phyloP scores from a whole-genome alignment of 345 rosid species.

The Syzygium aqueum region DNA sequence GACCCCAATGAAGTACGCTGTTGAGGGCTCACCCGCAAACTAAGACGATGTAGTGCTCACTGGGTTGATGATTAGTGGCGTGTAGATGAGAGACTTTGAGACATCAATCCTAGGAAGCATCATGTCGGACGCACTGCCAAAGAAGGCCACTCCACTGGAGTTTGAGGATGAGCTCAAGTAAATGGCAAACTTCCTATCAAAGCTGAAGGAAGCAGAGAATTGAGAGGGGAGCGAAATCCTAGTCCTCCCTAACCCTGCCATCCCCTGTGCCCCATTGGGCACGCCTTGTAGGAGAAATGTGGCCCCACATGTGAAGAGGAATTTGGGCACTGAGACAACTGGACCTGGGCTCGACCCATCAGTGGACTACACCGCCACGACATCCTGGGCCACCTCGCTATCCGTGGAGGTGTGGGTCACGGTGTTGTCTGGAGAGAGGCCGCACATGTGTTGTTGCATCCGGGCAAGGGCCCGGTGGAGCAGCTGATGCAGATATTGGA shows the following conservation, averaged over 20 bases:
- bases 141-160: constrained; percentile 16
- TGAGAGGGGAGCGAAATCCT: neutral
- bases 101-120: constrained; percentile 19
- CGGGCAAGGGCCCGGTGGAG: neutral
- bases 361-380: neutral
- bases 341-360: neutral
- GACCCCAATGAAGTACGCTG: constrained; percentile 27
- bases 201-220: neutral
- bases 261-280: neutral
- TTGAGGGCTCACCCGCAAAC: constrained; percentile 10
- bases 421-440: neutral
- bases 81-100: constrained; percentile 22
- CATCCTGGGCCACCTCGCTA: neutral
- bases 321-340: neutral
- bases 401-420: neutral
- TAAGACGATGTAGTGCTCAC: constrained; percentile 5
- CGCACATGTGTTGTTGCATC: neutral
- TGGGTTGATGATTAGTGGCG: constrained; percentile 25
- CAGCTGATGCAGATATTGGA: neutral
- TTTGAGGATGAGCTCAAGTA: constrained; percentile 15
- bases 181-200: constrained; percentile 16
- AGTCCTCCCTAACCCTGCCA: neutral
- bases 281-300: neutral
- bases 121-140: constrained; percentile 17
- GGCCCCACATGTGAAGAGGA: neutral